These are phyloP conservation scores for Anthracocystis panici-leucophaei DNA, from an alignment of 1,284 basidiomycete species.

Conservation along the genomic window DNA sequence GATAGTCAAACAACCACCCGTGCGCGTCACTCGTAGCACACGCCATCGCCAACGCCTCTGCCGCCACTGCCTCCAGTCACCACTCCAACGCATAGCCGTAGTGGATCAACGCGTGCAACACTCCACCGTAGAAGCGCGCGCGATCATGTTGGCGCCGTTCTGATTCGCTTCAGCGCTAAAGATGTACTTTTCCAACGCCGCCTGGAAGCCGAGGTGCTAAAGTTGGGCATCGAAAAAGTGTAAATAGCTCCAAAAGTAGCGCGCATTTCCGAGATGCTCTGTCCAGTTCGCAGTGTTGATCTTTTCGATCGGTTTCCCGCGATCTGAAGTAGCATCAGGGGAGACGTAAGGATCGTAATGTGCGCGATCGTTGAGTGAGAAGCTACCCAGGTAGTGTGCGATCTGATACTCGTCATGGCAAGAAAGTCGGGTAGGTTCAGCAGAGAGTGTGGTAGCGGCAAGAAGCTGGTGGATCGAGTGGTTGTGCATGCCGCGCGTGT, in stretches of 20 bases:
- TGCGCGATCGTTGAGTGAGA: conserved; percentile 21
- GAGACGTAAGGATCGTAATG: conserved; percentile 26
- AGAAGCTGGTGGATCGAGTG: conserved; percentile 50
- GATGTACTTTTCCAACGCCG: conserved; percentile 33
- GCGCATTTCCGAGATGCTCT: conserved; percentile 30
- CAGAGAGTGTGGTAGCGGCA: conserved; percentile 36
- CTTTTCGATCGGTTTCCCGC: background rate
- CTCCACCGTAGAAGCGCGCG: conserved; percentile 64
- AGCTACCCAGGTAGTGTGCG: conserved; percentile 24
- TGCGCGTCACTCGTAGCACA: conserved; percentile 14
- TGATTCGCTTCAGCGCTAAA: conserved; percentile 39
- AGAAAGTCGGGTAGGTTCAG: conserved; percentile 16
- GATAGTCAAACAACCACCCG: conserved; percentile 25
- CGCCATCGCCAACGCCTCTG: conserved; percentile 63
- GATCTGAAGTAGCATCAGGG: too few species aligned
- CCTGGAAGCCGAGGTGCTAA: background rate
- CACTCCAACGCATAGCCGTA: conserved; percentile 68
- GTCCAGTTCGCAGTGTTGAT: conserved; percentile 41
- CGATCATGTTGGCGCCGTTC: conserved; percentile 17
- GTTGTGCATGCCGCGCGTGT: conserved; percentile 52
- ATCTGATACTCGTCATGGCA: conserved; percentile 23
- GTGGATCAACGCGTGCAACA: conserved; percentile 68
- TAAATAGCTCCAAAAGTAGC: conserved; percentile 54
- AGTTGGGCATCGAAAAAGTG: conserved; percentile 42
- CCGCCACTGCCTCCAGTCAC: conserved; percentile 51